These are phyloP conservation scores for Vitis cinerea DNA, from an alignment of 164 flowering plant genomes.

Conservation along the genomic window DNA sequence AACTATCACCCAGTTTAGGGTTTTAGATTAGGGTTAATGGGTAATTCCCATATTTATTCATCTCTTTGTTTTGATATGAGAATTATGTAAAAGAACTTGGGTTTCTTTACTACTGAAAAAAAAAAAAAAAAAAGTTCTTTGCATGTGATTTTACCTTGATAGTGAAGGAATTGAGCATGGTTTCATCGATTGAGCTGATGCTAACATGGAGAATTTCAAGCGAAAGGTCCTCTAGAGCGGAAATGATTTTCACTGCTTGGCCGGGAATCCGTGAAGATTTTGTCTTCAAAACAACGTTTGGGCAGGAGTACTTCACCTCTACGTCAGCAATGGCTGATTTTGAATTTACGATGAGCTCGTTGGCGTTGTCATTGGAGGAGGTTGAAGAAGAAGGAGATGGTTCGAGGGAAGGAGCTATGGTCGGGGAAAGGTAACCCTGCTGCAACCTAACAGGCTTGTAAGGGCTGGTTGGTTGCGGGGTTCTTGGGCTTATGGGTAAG, in stretches of 20 bases:
- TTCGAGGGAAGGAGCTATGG: slow-evolving; percentile 21
- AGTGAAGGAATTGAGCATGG: slow-evolving; percentile 81
- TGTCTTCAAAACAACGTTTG: slow-evolving; percentile 77
- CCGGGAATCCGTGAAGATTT: slow-evolving; percentile 67
- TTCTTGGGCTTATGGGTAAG: slow-evolving; percentile 79
- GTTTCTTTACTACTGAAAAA: background rate
- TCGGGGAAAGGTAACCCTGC: slow-evolving; percentile 31
- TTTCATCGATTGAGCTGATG: slow-evolving; percentile 64
- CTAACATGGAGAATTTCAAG: slow-evolving; percentile 79
- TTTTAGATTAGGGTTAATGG: too few species aligned
- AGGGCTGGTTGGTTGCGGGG: slow-evolving; percentile 83
- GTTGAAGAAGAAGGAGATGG: slow-evolving; percentile 36
- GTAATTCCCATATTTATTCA: too few species aligned
- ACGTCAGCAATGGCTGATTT: slow-evolving; percentile 78
- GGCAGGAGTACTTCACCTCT: slow-evolving; percentile 85
- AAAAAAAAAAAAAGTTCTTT: background rate
- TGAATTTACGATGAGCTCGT: slow-evolving; percentile 73
- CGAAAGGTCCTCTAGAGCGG: slow-evolving; percentile 67
- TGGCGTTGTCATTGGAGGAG: slow-evolving; percentile 32
- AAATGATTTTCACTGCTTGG: slow-evolving; percentile 65
- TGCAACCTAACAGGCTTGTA: slow-evolving; percentile 45
- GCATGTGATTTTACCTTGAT: slow-evolving; percentile 65
- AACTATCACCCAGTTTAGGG: too few species aligned
- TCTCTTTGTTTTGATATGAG: background rate
- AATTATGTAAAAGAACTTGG: background rate